Evolutionary conservation across 371 early-diverging fungal species (phyloP).

Genomic region (Mortierella sp.): DNA sequence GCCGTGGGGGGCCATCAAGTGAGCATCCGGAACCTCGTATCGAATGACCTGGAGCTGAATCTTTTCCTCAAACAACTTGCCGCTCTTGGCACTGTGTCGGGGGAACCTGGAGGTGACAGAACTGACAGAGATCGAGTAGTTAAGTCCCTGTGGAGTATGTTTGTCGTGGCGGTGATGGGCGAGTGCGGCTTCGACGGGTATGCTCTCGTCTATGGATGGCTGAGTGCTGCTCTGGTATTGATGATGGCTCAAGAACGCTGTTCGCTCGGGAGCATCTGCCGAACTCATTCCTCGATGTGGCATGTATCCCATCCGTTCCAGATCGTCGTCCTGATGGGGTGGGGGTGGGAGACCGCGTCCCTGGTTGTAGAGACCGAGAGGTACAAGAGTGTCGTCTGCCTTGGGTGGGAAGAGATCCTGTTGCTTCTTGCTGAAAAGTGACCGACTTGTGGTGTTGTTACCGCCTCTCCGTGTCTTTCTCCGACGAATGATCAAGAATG

Average conservation of each 20-base stretch:
- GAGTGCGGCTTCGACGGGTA: conserved; percentile 44
- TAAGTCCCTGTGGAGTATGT: conserved; percentile 32
- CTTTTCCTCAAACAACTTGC: conserved; percentile 54
- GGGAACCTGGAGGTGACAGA: conserved; percentile 50
- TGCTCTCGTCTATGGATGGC: conserved; percentile 32
- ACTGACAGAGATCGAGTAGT: conserved; percentile 47
- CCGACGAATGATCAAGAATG: conserved; percentile 20
- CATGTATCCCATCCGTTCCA: conserved; percentile 23
- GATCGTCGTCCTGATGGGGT: conserved; percentile 26
- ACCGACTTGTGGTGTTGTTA: neutral
- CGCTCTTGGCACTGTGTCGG: conserved; percentile 39
- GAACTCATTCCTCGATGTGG: neutral
- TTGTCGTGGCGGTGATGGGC: conserved; percentile 25
- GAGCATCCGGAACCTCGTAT: conserved; percentile 49
- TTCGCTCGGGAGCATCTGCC: neutral
- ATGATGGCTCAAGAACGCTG: conserved; percentile 7
- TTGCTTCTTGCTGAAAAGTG: conserved; percentile 24
- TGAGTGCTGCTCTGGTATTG: conserved; percentile 14
- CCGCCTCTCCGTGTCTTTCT: conserved; percentile 9
- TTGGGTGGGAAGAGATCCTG: conserved; percentile 44
- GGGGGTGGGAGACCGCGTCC: conserved; percentile 33
- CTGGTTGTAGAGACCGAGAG: conserved; percentile 48
- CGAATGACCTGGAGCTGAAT: conserved; percentile 56
- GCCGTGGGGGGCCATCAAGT: conserved; percentile 48
- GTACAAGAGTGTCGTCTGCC: conserved; percentile 45